These are phyloP conservation scores for Gnaphalium uliginosum DNA, from an alignment of 129 eudicot species.

Conservation along the genomic window DNA sequence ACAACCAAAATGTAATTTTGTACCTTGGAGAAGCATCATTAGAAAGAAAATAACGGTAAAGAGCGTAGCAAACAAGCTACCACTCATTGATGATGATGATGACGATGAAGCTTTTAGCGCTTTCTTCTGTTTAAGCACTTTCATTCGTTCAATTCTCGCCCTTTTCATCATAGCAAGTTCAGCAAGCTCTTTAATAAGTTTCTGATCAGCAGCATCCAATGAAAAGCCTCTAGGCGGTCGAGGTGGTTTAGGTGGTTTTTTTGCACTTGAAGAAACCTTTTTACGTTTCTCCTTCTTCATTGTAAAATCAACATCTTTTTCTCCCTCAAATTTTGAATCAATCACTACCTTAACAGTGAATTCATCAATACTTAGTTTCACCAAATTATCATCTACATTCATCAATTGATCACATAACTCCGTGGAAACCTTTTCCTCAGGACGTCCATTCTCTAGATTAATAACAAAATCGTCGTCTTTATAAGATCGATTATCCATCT, in stretches of 20 bases:
- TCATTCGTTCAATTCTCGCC: slow-evolving; percentile 69
- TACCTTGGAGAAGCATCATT: slow-evolving; percentile 69
- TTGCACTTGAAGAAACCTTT: slow-evolving; percentile 42
- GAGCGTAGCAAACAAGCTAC: slow-evolving; percentile 63
- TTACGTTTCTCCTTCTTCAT: slow-evolving; percentile 64
- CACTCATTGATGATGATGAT: slow-evolving; percentile 43
- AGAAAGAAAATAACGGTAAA: slow-evolving; percentile 59
- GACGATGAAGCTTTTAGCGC: slow-evolving; percentile 60
- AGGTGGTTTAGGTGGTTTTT: slow-evolving; percentile 73
- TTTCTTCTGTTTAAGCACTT: slow-evolving; percentile 72
- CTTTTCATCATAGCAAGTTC: slow-evolving; percentile 76
- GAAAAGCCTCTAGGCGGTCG: slow-evolving; percentile 74
- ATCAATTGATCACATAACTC: slow-evolving; percentile 30
- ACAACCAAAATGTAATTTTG: slow-evolving; percentile 1
- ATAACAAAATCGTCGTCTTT: slow-evolving; percentile 40
- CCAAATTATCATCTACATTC: slow-evolving; percentile 37
- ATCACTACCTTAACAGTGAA: slow-evolving; percentile 29
- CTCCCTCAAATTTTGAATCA: slow-evolving; percentile 39
- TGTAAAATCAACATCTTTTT: slow-evolving; percentile 9
- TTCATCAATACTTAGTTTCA: neutral
- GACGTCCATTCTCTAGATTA: slow-evolving; percentile 62
- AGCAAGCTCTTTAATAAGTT: slow-evolving; percentile 76
- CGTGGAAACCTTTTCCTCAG: slow-evolving; percentile 13
- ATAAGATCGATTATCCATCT: neutral
- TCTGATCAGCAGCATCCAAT: slow-evolving; percentile 83